Base-by-base conservation (phyloP, 2,329 filamentous ascomycete genomes). In the Aspergillus oerlinghausenensis region DNA sequence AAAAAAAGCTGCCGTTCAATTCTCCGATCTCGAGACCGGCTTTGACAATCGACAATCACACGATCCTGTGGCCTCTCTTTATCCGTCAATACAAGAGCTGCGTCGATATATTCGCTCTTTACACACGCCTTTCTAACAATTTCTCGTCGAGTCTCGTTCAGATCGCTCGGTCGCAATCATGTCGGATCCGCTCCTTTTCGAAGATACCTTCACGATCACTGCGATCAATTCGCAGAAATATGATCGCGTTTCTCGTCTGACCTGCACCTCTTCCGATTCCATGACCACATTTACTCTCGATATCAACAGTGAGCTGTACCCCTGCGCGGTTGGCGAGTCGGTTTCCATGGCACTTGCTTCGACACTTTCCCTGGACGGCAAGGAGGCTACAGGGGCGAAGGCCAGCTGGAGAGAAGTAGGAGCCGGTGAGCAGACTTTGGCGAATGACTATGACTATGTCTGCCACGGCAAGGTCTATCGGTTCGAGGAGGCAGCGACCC, bases 281-380 rank as follows among this genome's bases (percentile, higher is more conserved):
- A 81, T 85, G 62, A 90, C 89, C 29, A 82, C 85, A 62, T 87
- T 97, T 79, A 87, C 85, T 5, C 88, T 99, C 59, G 94, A 99
- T 77, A 86, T 97, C 77, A 97, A 97, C 80, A 88, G 85, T 56
- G 93, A 99, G 77, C 84, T 99, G 7, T 97, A 94, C 76, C 90
- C 90, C 2, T 85, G 89, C 66, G 73, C 79, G 42, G 78, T 85
- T 8, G 89, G 88, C 70, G 92, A 96, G 65, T 88, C 82, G 14
- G 75, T 99, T 57, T 88, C 89, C 63, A 80, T 97, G 63, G 86
- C 93, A 10, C 80, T 99, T 55, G 91, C 93, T 17, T 92, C 88
- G 4, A 94, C 91, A 19, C 81, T 99, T 55, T 86, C 89, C 54
- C 84, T 97, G 50, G 94, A 97, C 72, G 94, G 94, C 62, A 93